Evolutionary conservation across 768 basidiomycete species (phyloP).

Genomic region (Dacryopinax primogenitus): DNA sequence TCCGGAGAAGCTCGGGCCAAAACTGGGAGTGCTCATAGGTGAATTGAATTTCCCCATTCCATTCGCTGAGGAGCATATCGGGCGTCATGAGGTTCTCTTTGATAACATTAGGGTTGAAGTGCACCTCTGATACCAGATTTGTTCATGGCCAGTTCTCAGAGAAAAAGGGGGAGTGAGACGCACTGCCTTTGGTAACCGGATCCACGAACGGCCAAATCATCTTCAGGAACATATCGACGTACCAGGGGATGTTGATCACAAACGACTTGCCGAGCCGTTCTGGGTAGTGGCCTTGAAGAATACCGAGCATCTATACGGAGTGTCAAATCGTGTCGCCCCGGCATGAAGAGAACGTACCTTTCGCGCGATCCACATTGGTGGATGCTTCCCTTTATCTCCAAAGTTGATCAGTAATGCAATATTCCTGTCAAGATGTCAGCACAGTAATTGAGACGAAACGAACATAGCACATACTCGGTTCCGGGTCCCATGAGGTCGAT

Average conservation of each 20-base stretch:
- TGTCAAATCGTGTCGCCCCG: neutral
- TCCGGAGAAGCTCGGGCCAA: slow-evolving; percentile 50
- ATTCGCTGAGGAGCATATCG: slow-evolving; percentile 54
- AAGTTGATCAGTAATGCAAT: slow-evolving; percentile 65
- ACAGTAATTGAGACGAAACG: neutral
- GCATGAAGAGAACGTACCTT: slow-evolving; percentile 23
- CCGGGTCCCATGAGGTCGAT: slow-evolving; percentile 70
- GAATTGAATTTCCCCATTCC: slow-evolving; percentile 56
- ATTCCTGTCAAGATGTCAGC: slow-evolving; percentile 33
- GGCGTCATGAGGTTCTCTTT: slow-evolving; percentile 54
- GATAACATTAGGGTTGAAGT: slow-evolving; percentile 31
- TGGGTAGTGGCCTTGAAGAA: slow-evolving; percentile 73
- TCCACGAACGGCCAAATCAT: slow-evolving; percentile 72
- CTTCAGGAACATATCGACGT: slow-evolving; percentile 62
- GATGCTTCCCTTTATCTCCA: slow-evolving; percentile 53
- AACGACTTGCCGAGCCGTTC: slow-evolving; percentile 68
- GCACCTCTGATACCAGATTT: slow-evolving; percentile 51
- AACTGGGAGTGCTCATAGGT: slow-evolving; percentile 63
- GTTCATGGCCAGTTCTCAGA: slow-evolving; percentile 30
- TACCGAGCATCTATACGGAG: slow-evolving; percentile 39
- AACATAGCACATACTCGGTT: slow-evolving; percentile 47
- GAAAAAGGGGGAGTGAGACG: neutral
- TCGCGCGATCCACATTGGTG: slow-evolving; percentile 31
- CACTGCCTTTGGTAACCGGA: slow-evolving; percentile 43
- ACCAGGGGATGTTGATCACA: slow-evolving; percentile 69